Percentiles rank a stretch among this genome's conserved stretches.
These are phyloP conservation scores for Plasmodiophora brassicae DNA, from an alignment of 208 protist species.

Conservation along the genomic window DNA sequence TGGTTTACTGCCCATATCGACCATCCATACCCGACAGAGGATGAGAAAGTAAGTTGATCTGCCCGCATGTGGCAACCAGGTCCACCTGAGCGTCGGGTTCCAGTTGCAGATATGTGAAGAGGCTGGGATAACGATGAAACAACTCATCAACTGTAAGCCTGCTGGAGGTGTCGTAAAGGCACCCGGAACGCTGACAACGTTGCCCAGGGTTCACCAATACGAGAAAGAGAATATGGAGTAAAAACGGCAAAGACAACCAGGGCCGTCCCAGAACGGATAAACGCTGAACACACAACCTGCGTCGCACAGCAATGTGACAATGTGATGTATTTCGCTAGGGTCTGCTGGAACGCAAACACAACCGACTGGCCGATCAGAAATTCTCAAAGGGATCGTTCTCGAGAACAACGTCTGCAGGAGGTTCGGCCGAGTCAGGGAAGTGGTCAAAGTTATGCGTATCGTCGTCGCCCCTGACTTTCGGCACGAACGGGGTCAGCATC, in stretches of 20 bases:
- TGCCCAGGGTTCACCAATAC: slow-evolving; percentile 10
- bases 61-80: not conserved
- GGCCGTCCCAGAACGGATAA: not conserved
- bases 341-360: not conserved
- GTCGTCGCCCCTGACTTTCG: not conserved
- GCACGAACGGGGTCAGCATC: slow-evolving; percentile 23
- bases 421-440: slow-evolving; percentile 22
- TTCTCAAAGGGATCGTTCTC: not conserved
- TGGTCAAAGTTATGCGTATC: slow-evolving; percentile 44
- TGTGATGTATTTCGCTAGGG: not conserved
- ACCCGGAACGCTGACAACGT: too few species aligned
- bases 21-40: not conserved
- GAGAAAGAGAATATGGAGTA: not conserved
- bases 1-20: slow-evolving; percentile 1
- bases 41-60: not conserved
- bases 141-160: slow-evolving; percentile 7
- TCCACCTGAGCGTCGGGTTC: not conserved
- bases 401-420: slow-evolving; percentile 4
- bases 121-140: not conserved
- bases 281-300: too few species aligned
- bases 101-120: not conserved
- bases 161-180: too few species aligned
- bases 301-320: too few species aligned
- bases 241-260: not conserved
- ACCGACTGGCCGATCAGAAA: not conserved